phyloP scores from a whole-genome alignment of 192 early-diverging fungal genomes.

The Rhizoclosmatium globosum region DNA sequence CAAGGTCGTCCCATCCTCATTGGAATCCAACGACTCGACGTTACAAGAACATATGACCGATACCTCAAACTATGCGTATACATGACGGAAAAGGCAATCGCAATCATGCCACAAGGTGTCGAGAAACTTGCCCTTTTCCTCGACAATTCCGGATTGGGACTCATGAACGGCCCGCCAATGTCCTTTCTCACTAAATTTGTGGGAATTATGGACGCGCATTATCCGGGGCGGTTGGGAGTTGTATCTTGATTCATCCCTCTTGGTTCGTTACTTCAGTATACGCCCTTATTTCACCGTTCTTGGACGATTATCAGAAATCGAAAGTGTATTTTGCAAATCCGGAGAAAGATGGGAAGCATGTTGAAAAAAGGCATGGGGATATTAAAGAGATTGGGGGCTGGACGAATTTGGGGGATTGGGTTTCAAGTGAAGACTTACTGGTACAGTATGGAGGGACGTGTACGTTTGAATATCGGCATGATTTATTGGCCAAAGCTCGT shows the following conservation, averaged over 20 bases:
- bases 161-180: slow-evolving; percentile 69
- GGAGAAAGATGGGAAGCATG: background rate
- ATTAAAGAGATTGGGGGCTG: slow-evolving; percentile 11
- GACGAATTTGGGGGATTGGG: slow-evolving; percentile 38
- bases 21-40: slow-evolving; percentile 71
- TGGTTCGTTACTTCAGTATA: slow-evolving; percentile 87
- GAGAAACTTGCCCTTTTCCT: slow-evolving; percentile 80
- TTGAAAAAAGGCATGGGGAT: background rate
- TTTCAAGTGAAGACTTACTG: slow-evolving; percentile 65
- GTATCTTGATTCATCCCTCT: slow-evolving; percentile 75
- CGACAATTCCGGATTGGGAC: slow-evolving; percentile 79
- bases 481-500: slow-evolving; percentile 18
- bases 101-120: slow-evolving; percentile 74
- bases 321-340: slow-evolving; percentile 78
- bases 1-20: slow-evolving; percentile 18
- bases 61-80: slow-evolving; percentile 86
- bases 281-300: slow-evolving; percentile 79
- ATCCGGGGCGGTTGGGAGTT: slow-evolving; percentile 82
- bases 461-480: slow-evolving; percentile 72
- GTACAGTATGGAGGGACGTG: slow-evolving; percentile 77
- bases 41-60: slow-evolving; percentile 70
- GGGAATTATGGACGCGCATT: slow-evolving; percentile 83
- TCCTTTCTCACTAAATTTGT: slow-evolving; percentile 62
- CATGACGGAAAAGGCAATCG: slow-evolving; percentile 75
- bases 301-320: slow-evolving; percentile 81